These are phyloP conservation scores for Tetrapyrgos nigripes DNA, from an alignment of 1,284 basidiomycete species.

Conservation along the genomic window DNA sequence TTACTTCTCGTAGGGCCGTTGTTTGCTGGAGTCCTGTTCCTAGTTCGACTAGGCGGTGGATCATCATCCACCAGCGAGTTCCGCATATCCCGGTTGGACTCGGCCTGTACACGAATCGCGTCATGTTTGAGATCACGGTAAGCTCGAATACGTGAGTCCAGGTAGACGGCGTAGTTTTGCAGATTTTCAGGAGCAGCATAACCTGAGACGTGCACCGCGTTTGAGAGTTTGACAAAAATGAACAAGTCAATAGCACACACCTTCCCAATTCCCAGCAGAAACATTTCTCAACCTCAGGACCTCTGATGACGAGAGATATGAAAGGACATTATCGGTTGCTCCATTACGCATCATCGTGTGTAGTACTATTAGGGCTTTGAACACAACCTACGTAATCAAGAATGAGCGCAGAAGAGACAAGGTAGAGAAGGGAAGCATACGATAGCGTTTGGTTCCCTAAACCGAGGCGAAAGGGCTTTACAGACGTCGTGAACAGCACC, in stretches of 20 bases:
- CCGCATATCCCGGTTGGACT: slow-evolving; percentile 85
- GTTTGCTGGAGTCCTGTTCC: slow-evolving; percentile 27
- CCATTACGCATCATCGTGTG: slow-evolving; percentile 97
- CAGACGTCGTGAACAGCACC: slow-evolving; percentile 92
- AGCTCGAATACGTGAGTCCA: slow-evolving; percentile 89
- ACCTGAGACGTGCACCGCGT: slow-evolving; percentile 49
- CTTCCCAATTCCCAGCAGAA: slow-evolving; percentile 81
- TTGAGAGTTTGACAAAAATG: slow-evolving; percentile 11
- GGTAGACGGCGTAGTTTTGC: slow-evolving; percentile 87
- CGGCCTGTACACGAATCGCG: slow-evolving; percentile 88
- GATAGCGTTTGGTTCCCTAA: slow-evolving; percentile 90
- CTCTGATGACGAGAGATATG: slow-evolving; percentile 82
- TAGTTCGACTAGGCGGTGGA: slow-evolving; percentile 30
- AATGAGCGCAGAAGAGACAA: slow-evolving; percentile 2
- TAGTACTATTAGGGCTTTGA: slow-evolving; percentile 95
- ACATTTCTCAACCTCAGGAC: slow-evolving; percentile 84
- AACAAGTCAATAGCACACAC: slow-evolving; percentile 45
- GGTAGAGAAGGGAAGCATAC: slow-evolving; percentile 54
- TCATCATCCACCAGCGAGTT: slow-evolving; percentile 70
- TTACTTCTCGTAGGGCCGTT: slow-evolving; percentile 65
- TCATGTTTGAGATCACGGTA: slow-evolving; percentile 95
- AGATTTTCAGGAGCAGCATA: slow-evolving; percentile 89
- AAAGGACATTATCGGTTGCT: slow-evolving; percentile 89
- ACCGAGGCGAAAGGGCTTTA: slow-evolving; percentile 81
- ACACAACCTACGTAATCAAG: slow-evolving; percentile 80